Base-by-base conservation (phyloP, 2,329 filamentous ascomycete species). In the Fusarium odoratissimum region DNA sequence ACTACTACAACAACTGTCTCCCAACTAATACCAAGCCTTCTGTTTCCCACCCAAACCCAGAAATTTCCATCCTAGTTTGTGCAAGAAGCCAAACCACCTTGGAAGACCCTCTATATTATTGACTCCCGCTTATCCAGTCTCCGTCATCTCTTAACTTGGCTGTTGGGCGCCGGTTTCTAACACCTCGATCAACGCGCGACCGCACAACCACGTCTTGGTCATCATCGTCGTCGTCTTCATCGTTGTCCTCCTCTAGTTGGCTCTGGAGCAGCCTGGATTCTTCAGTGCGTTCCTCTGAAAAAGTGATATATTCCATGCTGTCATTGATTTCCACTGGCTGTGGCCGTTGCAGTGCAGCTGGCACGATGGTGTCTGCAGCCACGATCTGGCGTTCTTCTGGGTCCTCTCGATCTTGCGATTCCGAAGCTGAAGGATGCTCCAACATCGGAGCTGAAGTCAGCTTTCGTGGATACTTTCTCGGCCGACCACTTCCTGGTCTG, bases 381-480 rank as follows among this genome's bases (percentile, higher is more conserved):
- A 64, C 59, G n/a, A 67, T 71, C 46, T 65, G 71, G 30, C 62
- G 28, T 48, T 75, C 40, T 41, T 67, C 51, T n/a, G 37, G 52
- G 23, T 58, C 65, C 25, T 69, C 66, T 25, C 30, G 60, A n/a
- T 57, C 61, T 35, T 67, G 71, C 25, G 49, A 52, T 30, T 60
- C 54, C 13, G 64, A 57, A 10, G 52, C 35, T 16, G 67, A 52
- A 21, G 60, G 28, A 37, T 63, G 51, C 45, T 59, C 67, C 16
- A 48, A 42, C 14, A 42, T 44, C 8, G 57, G 46, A 13, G 64
- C 55, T 8, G 52, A 58, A 33, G 62, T 48, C 16, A 71, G 55
- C 59, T 78, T 78, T 45, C 79, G 78, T 37, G 80, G 81, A 42
- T 83, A 80, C 73, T 83, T 83, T 74, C 82, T 81, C 76, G 82